Base-by-base conservation (phyloP, 306 rosid species). In the Mimosa bimucronata region DNA sequence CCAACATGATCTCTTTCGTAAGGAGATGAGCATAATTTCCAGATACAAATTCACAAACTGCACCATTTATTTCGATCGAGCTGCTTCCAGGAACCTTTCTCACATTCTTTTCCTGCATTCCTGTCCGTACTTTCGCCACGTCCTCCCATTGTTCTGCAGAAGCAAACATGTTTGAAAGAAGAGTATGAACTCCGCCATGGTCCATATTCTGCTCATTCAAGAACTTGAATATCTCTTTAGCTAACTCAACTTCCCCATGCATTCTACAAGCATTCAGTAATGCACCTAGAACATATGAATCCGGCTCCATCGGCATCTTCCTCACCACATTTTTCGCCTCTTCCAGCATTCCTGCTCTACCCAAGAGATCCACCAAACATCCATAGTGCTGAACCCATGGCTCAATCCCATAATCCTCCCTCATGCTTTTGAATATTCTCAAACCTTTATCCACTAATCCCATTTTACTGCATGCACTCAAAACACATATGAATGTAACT, bases 291-390 rank as follows among this genome's bases (percentile, higher is more conserved):
- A 88, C 86, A 7, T 70, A 81, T 0, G 87, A 85, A 66, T 85
- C 89, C n/a, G 86, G 91, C 72, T 83, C 84, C 80, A 88, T 52
- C 0, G 86, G 91, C 89, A 85, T 88, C 73, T 66, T 50, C 30
- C 66, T 75, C 30, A 72, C 87, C 16, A 83, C 77, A 18, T 76
- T 78, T 69, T 75, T 83, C 38, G 89, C 89, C 82, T 88, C 87
- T 66, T 83, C 84, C 75, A 88, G 58, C 91, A 85, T 78, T 31
- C 89, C 84, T 70, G 74, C 89, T 78, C 87, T 83, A 25, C 91
- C 87, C 71, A 83, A 52, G 46, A 88, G 88, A 72, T 88, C 91
- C 58, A 83, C 89, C 87, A 88, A 75, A 78, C 91, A 85, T 18
- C 91, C 91, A 66, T 78, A 85, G 72, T 88, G 87, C 44, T 85